Base-by-base conservation (phyloP, 169 alveolate genomes). In the Plasmodium cynomolgi region DNA sequence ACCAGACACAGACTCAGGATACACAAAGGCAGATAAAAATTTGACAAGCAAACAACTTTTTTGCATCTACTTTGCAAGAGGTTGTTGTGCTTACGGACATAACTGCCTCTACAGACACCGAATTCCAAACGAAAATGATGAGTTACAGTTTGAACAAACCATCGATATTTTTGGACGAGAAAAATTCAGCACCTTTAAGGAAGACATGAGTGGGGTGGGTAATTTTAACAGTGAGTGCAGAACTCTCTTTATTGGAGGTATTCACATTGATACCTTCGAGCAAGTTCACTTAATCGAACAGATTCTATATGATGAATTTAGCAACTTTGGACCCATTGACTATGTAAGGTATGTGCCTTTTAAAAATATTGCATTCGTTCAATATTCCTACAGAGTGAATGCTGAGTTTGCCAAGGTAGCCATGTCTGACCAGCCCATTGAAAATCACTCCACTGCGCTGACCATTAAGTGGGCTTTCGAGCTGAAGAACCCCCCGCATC, bases 321-420 rank as follows among this genome's bases (percentile, higher is more conserved):
- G 98, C 26, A 96, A 95, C n/a, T 99, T 99, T 98, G 99, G 99
- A 58, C 98, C 97, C 84, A 95, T 99, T 6, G 99, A 97, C 62
- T 99, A 98, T 93, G 97, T 99, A 13, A 98, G 98, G 77, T 97
- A 98, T 84, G 98, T 98, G 54, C 99, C 99, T 41, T 95, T 95
- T 29, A 98, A 99, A 94, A 97, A 99, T 80, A 96, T 98, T 54
- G 99, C 99, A 5, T 99, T 98, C 92, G 97, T 99, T 39, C 98
- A 98, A 81, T 99, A 97, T 93, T 96, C 96, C n/a, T 99, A 98
- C 77, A 94, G 99, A 84, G 98, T 99, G 33, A 98, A 96, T 84
- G 99, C 99, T 0, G 99, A 99, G 96, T 99, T 98, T 94, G 99
- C 99, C 1, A 99, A 99, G 95, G 99, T 98, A 85, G 99, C 99